These are phyloP conservation scores for Aspergillus nanangensis DNA, from an alignment of 495 filamentous ascomycete genomes.

Conservation along the genomic window DNA sequence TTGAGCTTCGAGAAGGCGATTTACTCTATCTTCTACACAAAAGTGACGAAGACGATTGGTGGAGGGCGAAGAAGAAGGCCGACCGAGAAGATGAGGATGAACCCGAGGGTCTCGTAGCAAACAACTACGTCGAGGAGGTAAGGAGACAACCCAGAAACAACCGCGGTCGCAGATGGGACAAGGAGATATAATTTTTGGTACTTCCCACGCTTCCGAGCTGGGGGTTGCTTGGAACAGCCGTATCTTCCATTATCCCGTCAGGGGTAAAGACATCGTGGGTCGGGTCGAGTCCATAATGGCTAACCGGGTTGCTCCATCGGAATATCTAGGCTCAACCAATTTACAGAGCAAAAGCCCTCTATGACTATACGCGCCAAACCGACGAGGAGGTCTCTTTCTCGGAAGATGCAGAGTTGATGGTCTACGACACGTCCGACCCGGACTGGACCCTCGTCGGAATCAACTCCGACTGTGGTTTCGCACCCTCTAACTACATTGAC, in stretches of 20 bases:
- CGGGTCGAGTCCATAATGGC: background rate
- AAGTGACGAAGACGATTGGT: conserved; percentile 89
- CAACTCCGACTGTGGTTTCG: conserved; percentile 87
- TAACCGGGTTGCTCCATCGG: background rate
- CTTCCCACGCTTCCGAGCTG: background rate
- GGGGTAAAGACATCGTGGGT: conserved; percentile 1
- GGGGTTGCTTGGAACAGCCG: background rate
- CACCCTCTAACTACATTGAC: conserved; percentile 96
- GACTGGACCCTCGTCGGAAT: conserved; percentile 94
- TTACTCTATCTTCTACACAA: conserved; percentile 90
- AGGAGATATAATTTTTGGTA: background rate
- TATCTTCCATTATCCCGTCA: background rate
- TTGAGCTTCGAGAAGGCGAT: conserved; percentile 84
- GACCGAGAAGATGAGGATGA: conserved; percentile 89
- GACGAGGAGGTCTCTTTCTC: conserved; percentile 96
- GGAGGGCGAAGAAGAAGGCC: conserved; percentile 97
- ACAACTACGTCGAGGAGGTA: conserved; percentile 97
- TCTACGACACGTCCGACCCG: conserved; percentile 88
- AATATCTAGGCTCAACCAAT: conserved; percentile 62
- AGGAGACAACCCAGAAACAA: conserved; percentile 22
- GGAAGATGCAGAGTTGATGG: conserved; percentile 77
- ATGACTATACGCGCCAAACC: conserved; percentile 94
- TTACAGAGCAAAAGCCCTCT: conserved; percentile 76
- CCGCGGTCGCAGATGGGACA: background rate
- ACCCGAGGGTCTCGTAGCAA: conserved; percentile 87